Evolutionary conservation across 495 filamentous ascomycete genomes (phyloP), one percentile per base, ranked within the genome.

Genomic region (Penicillium chermesinum): DNA sequence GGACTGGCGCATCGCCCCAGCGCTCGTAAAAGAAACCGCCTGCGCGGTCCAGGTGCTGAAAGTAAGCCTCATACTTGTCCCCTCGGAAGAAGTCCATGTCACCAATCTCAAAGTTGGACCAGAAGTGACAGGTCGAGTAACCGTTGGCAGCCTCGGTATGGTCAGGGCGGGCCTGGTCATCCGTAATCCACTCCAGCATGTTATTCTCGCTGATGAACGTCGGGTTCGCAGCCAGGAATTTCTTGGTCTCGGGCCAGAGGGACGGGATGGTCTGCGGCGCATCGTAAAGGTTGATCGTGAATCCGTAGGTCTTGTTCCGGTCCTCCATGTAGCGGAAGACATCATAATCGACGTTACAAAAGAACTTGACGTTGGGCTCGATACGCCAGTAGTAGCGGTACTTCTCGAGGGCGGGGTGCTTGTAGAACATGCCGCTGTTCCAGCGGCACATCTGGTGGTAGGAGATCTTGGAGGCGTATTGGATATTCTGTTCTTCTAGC

Each of bases 381-480:
- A 99, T 94, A 45, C 94, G 89, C 94, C 94, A 99, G 75, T 99
- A 99, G 77, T 88, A 99, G 45, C 86, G 87, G 42, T 77, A 82
- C 39, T 90, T 67, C 36, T 77, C 72, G 15, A 99, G 82, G 0
- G 88, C 91, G 0, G 90, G 90, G 70, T 99, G 94, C 55, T 93
- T 87, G 74, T 94, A 95, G 79, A 99, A 99, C 62, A 96, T 77
- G 55, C 93, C 93, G 58, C 86, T 91, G 76, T 99, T 97, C 94
- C 91, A 99, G 38, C 93, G 85, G 64, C 93, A 99, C 93, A 99
- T 99, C 69, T 97, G 87, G 65, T 97, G 93, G 71, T 99, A 99
- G 47, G 89, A 95, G 41, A 89, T 61, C 72, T 85, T 87, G 48
- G 80, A 74, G 45, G 85, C 86, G 67, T 97, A 99, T 64, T 97